Evolutionary conservation across 352 stramenopile species (phyloP), one percentile per base, ranked within the genome.

Genomic region (Globisporangium cederbergense): DNA sequence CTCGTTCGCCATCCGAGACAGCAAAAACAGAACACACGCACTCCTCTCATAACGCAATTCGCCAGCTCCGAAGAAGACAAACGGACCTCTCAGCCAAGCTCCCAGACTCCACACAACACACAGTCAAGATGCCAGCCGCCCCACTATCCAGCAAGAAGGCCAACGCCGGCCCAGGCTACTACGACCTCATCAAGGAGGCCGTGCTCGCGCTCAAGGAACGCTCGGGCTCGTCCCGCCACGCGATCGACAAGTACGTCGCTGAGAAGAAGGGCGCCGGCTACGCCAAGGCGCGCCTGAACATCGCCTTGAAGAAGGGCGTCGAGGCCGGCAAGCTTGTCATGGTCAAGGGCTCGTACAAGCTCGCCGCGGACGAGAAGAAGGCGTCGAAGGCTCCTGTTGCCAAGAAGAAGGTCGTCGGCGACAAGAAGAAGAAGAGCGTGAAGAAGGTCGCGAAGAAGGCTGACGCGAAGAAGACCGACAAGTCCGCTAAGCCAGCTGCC

Each of bases 281-380:
- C 76, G 81, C 77, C 56, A 90, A 90, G 64, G 87, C 86, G 47
- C 83, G 85, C 22, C 72, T 97, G 47, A 96, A 95, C 76, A 88
- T 96, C 22, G 90, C 92, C 30, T 75, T 98, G 14, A 97, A 98
- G 83, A 85, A 84, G 54, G 91, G 84, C 42, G 91, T 98, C 16
- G 83, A 93, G 62, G 72, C 75, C 10, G 93, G 92, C 65, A 94
- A 94, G 71, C 82, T 98, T 4, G 79, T 98, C 22, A 77, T 96
- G 49, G 83, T 97, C 18, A 98, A 98, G 81, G 85, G 83, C 57
- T 98, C 91, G 45, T 98, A 97, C 89, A 98, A 98, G 78, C 79
- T 98, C 16, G 90, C 89, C 3, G 71, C 92, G 22, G 88, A 95
- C 3, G 84, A 93, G 74, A 98, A 98, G 80, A 97, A 98, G 76